Conservation (phyloP, 371 early-diverging fungal species). For the Mucor plumbeus region DNA sequence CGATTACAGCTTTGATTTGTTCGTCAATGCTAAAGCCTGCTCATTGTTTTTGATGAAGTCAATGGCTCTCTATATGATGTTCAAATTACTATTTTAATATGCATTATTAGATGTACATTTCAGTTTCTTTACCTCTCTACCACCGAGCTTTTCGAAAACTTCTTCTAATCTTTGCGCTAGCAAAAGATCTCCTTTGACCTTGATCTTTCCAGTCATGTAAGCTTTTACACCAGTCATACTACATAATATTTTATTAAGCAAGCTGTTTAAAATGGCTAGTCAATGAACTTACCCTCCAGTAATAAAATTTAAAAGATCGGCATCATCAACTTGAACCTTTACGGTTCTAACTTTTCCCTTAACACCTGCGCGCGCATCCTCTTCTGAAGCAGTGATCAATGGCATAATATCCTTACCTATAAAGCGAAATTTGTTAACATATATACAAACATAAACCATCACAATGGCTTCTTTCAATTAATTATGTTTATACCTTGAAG, state of each 20-base stretch:
- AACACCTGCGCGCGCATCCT: slow-evolving; percentile 25
- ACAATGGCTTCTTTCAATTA: neutral
- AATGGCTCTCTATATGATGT: slow-evolving; percentile 28
- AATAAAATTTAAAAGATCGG: slow-evolving; percentile 47
- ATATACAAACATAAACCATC: neutral
- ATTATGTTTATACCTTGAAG: slow-evolving; percentile 33
- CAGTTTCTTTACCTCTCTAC: slow-evolving; percentile 36
- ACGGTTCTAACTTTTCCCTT: slow-evolving; percentile 39
- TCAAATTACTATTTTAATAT: neutral
- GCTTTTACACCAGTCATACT: slow-evolving; percentile 51
- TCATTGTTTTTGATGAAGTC: slow-evolving; percentile 49
- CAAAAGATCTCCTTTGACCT: slow-evolving; percentile 46
- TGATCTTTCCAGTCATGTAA: slow-evolving; percentile 46
- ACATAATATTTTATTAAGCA: neutral
- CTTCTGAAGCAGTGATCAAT: slow-evolving; percentile 36
- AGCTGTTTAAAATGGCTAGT: neutral
- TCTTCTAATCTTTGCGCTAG: slow-evolving; percentile 50
- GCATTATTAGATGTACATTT: no score
- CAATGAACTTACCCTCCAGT: slow-evolving; percentile 44
- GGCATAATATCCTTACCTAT: slow-evolving; percentile 33
- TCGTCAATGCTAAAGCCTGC: slow-evolving; percentile 14
- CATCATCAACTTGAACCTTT: slow-evolving; percentile 49
- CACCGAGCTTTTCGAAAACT: slow-evolving; percentile 49
- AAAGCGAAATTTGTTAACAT: neutral
- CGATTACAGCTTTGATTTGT: neutral